Percentiles rank a stretch among this genome's conserved stretches.
phyloP scores from a whole-genome alignment of 352 stramenopile genomes.

The Globisporangium mamillatum region DNA sequence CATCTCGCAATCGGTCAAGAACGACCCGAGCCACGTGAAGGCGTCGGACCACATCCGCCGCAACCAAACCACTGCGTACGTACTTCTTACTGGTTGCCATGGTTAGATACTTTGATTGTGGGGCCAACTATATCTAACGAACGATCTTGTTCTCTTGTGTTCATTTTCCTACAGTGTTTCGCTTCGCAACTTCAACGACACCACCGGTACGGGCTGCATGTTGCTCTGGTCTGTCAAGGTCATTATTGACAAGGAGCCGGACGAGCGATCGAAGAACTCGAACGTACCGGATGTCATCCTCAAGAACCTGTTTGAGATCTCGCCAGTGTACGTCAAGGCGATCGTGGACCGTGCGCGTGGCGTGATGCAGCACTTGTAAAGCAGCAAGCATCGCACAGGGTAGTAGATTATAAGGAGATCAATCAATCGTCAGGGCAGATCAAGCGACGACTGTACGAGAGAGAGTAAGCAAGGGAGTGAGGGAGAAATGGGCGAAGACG shows the following conservation, averaged over 20 bases:
- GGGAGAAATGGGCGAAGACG: background rate
- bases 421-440: slow-evolving; percentile 7
- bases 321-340: slow-evolving; percentile 81
- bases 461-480: background rate
- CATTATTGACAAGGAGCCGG: slow-evolving; percentile 66
- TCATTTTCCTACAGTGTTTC: slow-evolving; percentile 44
- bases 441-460: slow-evolving; percentile 16
- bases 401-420: background rate
- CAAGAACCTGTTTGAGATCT: slow-evolving; percentile 88
- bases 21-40: slow-evolving; percentile 75
- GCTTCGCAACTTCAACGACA: slow-evolving; percentile 77
- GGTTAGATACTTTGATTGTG: background rate
- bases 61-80: slow-evolving; percentile 76
- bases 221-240: slow-evolving; percentile 86
- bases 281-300: slow-evolving; percentile 87
- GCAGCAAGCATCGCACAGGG: background rate
- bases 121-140: background rate
- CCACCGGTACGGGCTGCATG: slow-evolving; percentile 62
- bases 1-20: slow-evolving; percentile 55
- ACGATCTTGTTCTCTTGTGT: background rate
- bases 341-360: slow-evolving; percentile 71
- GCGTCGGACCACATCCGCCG: slow-evolving; percentile 62
- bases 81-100: slow-evolving; percentile 12
- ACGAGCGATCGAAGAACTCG: slow-evolving; percentile 68
- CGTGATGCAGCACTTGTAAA: slow-evolving; percentile 42